Conservation (phyloP, 164 flowering plant genomes). For the Houttuynia cordata region DNA sequence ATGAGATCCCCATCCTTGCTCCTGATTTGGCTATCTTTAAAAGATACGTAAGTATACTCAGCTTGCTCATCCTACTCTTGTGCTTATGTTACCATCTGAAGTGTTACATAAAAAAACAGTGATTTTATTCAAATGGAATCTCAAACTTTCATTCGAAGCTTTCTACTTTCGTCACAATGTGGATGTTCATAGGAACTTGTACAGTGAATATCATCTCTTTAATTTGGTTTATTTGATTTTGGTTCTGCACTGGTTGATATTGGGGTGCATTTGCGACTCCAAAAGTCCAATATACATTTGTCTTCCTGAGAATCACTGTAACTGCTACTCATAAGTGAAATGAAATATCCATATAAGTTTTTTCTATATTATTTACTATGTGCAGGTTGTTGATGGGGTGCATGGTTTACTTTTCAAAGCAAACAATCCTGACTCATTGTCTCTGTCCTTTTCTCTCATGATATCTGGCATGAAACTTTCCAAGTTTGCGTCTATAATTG, state of each 20-base stretch:
- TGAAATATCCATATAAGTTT: background rate
- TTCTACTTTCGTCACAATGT: too few species aligned
- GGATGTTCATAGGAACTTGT: too few species aligned
- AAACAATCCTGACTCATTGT: conserved; percentile 50
- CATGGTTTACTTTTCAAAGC: conserved; percentile 58
- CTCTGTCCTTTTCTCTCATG: conserved; percentile 55
- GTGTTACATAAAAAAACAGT: background rate
- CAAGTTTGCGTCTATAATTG: conserved; percentile 46
- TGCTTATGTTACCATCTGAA: too few species aligned
- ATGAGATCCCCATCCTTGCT: conserved; percentile 62
- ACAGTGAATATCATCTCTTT: background rate
- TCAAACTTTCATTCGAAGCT: too few species aligned
- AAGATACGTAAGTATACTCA: conserved; percentile 53
- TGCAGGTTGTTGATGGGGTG: conserved; percentile 69
- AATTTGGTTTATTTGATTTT: background rate
- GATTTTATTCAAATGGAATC: too few species aligned
- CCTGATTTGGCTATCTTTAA: conserved; percentile 66
- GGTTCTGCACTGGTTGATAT: background rate
- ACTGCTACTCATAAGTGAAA: background rate
- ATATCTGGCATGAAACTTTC: conserved; percentile 59
- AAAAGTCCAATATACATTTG: background rate
- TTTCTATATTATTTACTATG: too few species aligned
- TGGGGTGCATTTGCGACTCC: background rate
- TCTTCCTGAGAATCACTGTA: background rate
- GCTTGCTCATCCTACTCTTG: background rate